Base-by-base conservation (phyloP, 1,139 yeast genomes). In the Suhomyces coccinellae region DNA sequence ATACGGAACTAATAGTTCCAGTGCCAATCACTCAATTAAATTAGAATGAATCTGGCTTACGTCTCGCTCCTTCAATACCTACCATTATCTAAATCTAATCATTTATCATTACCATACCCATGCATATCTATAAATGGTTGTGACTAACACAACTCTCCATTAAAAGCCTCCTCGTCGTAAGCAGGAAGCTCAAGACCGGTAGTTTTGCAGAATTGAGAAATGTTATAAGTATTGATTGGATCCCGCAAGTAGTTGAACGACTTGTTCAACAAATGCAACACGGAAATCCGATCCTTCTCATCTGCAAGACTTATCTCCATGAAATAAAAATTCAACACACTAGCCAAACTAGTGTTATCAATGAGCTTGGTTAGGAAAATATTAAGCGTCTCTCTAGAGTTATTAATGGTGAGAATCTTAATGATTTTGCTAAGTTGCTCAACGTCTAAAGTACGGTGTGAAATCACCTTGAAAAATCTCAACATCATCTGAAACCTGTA, bases 341-440 rank as follows among this genome's bases (percentile, higher is more conserved):
- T 54, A 3, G 66, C 33, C 20, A 56, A 41, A 10, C 52, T 41
- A 10, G 47, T n/a, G 11, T 44, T 45, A 22, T 51, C 47, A 22
- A 66, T 47, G 13, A 72, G 55, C 48, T 70, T 66, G 37, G 55
- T 59, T 36, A 67, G 52, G 31, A 73, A 51, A 20, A 69, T 49
- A 36, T 63, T 59, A 49, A 73, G 59, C 8, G 55, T 45, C 5
- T 62, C 65, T 13, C 47, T 55, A 3, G 67, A 62, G 13, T 59
- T 55, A 13, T 55, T 52, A 3, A 52, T 38, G 0, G 70, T 57
- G 46, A 73, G 62, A 31, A 71, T 56, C 22, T 57, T 47, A 24
- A 73, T 60, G 2, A 71, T 51, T 11, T 52, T 53, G 11, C 50
- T 40, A 35, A 73, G 61, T 39, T 66, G 65, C 4, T 53, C 50